phyloP scores from a whole-genome alignment of 2,329 filamentous ascomycete genomes.

The Xylaria sp. region DNA sequence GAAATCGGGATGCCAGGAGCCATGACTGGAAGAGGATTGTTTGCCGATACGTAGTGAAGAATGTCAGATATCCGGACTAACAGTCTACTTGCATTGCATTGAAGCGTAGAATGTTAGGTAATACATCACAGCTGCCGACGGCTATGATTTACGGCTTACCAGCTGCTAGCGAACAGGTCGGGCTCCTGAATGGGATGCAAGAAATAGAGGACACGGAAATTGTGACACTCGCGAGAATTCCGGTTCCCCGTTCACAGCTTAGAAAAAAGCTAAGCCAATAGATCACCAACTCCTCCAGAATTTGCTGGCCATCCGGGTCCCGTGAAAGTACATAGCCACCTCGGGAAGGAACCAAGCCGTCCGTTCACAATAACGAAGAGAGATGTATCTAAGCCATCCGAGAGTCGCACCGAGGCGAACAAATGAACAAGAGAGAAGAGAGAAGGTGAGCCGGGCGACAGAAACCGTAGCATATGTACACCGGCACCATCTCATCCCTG shows the following conservation, averaged over 20 bases:
- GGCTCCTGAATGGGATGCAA: neutral
- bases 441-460: neutral
- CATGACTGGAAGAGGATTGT: neutral
- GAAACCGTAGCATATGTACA: neutral
- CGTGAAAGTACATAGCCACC: neutral
- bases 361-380: too few species aligned
- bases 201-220: neutral
- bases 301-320: neutral
- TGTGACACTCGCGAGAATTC: too few species aligned
- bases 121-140: neutral
- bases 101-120: neutral
- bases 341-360: neutral
- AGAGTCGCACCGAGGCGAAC: neutral
- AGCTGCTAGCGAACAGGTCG: neutral
- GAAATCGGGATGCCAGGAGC: slow-evolving; percentile 20
- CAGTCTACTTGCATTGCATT: too few species aligned
- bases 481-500: neutral
- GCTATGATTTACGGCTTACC: neutral
- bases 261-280: neutral
- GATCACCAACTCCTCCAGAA: neutral
- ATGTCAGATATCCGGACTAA: too few species aligned
- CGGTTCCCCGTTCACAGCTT: too few species aligned
- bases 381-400: neutral
- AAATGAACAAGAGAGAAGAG: neutral
- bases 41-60: too few species aligned